Evolutionary conservation across 768 basidiomycete genomes (phyloP), one percentile per base, ranked within the genome.

Genomic region (Hortiboletus flavorubellus): DNA sequence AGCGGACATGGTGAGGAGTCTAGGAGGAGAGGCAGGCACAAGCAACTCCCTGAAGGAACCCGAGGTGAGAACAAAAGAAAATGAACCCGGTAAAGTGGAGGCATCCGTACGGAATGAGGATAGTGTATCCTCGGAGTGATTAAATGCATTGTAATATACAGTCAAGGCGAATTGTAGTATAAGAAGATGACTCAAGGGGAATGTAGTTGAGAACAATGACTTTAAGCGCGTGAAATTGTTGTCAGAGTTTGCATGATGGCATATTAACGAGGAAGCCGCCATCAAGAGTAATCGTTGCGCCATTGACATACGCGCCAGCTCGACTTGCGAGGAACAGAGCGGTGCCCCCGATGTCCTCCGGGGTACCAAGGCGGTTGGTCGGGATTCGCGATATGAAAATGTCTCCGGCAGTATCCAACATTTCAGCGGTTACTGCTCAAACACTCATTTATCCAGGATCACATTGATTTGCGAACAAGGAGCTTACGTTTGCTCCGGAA

Each of bases 1-100:
- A 7, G 83, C 78, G 2, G 87, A 91, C 53, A 71, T 93, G 56
- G 85, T 87, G 21, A 85, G 81, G 66, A 87, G 83, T 11, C 68
- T 91, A 42, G 75, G 75, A 39, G 74, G 73, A 38, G 65, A 55
- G 31, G 46, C 51, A 44, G 51, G 55, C 42, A 55, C 62, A 35
- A 53, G n/a, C 16, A 54, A 38, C 15, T 49, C 59, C 35, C 48
- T 49, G 4, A 62, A 54, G 41, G 54, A 51, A 37, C 37, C 54
- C 31, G 53, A 55, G 54, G 35, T 39, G 29, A 54, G 58, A 46
- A 41, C 33, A 48, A 31, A 51, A 37, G 51, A 61, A 21, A 12
- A 14, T 11, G 53, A 46, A 14, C 23, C 49, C 14, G 5, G 18
- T n/a, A 47, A 47, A 45, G 39, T 16, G 42, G 37, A 53, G 52